Conservation (phyloP, 345 rosid genomes). For the Boechera divaricarpa region DNA sequence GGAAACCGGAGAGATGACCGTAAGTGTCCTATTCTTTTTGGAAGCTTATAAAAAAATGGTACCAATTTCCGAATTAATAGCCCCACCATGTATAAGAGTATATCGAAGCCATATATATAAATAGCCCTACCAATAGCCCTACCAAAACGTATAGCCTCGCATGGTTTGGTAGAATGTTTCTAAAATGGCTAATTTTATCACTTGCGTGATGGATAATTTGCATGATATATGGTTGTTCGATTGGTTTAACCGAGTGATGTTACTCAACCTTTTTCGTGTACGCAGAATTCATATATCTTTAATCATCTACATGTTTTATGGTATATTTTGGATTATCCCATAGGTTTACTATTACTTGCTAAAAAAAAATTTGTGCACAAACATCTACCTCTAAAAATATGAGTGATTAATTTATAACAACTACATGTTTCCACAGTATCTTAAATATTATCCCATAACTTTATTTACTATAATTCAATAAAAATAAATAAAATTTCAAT, state of each 20-base stretch:
- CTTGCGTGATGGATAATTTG: constrained; percentile 5
- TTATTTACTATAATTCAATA: neutral
- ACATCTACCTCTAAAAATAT: neutral
- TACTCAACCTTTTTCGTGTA: neutral
- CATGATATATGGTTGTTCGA: neutral
- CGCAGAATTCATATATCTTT: neutral
- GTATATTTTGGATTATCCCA: neutral
- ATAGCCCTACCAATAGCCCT: neutral
- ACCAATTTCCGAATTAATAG: constrained; percentile 2
- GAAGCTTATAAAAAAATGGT: constrained; percentile 5
- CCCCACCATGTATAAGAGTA: constrained; percentile 3
- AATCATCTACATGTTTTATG: neutral
- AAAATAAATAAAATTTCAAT: neutral
- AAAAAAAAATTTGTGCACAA: neutral
- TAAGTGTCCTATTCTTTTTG: constrained; percentile 2
- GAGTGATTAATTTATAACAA: neutral
- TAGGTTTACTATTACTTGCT: neutral
- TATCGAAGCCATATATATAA: too few species aligned
- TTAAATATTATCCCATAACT: neutral
- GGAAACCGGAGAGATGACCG: constrained; percentile 29
- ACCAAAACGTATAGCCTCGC: constrained; percentile 14
- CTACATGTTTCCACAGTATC: neutral
- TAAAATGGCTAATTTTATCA: neutral
- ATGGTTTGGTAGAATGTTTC: constrained; percentile 3
- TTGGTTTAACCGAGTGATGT: neutral